Base-by-base conservation (phyloP, 2,329 filamentous ascomycete genomes). In the Phialophora expanda region DNA sequence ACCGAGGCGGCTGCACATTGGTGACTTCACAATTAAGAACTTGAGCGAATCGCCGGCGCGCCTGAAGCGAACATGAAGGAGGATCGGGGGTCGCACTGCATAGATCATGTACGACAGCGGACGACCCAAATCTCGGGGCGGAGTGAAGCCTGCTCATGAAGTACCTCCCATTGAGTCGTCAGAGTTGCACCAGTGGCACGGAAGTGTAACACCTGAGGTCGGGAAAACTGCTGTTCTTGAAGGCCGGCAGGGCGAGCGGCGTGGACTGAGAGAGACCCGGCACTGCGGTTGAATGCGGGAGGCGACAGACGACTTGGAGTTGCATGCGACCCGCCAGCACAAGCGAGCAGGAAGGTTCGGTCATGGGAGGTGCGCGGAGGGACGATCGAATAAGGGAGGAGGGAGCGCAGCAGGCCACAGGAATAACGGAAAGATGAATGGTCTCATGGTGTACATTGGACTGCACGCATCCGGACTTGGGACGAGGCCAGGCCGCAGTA, bases 61-160 rank as follows among this genome's bases (percentile, higher is more conserved):
- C 32, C 28, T 55, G 32, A 55, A 32, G 34, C 17, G 22, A 28
- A 60, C 46, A 54, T 64, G 46, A 60, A 60, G 38, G 26, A 53
- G 5, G 44, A 11, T 28, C 28, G 17, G 55, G 24, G 34, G 60
- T 65, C 3, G 32, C 55, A 68, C 66, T 20, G 30, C 38, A 30
- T 14, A 22, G 53, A 58, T 28, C 54, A 41, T 17, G 67, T 69
- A 41, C 44, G 28, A 67, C 65, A 50, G 44, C 38, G 44, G 44
- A 60, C 9, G 65, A 34, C 55, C 38, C 54, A 62, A 67, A 69
- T 69, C 67, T 69, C 65, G 67, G 67, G 62, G 62, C 65, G 30
- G 62, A 65, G 63, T 38, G 50, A 55, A 20, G 53, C 24, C 26
- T 20, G 53, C 17, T 34, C 53, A 34, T 20, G 32, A 50, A 14